Base-by-base conservation (phyloP, 2,329 filamentous ascomycete species). In the Cytospora chrysosperma region DNA sequence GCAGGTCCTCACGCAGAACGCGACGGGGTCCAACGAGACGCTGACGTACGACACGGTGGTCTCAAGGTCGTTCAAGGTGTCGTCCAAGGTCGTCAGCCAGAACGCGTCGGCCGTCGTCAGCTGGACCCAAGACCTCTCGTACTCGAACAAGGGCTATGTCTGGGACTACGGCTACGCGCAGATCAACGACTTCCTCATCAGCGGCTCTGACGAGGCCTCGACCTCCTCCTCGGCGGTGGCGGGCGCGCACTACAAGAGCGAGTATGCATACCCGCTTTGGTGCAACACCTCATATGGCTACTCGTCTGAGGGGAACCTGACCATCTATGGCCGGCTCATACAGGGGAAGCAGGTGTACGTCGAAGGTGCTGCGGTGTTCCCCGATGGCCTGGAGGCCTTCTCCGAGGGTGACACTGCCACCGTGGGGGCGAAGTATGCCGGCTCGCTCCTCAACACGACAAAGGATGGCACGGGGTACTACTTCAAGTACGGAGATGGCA, bases 361-460 rank as follows among this genome's bases (percentile, higher is more conserved):
- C 1, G 62, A 68, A 1, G 81, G 81, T 12, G 68, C 70, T 6
- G 69, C 76, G 6, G 77, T 81, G 8, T 81, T 90, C 57, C 84
- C 88, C 0, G 85, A 81, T 0, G 86, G 85, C 1, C 74, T 89
- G 3, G 84, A 89, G 67, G 83, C 81, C 0, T 88, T 88, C 67
- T 69, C 75, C 24, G 62, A 73, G 4, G 53, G 76, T 62, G 63
- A 70, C 30, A 40, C 70, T 57, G 30, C 66, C 9, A 55, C 64
- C 34, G 66, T 57, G 13, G 51, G 62, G 8, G 28, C 27, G 30
- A 37, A 47, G 26, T 72, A 65, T 59, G 66, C 3, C 74, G 80
- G 79, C 8, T 74, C 79, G 0, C 68, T 71, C 3, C 70, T 86
- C 12, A 72, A 70, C 2, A 89, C 86, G 0, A 79, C 71, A 49